A percentile compares a stretch with the other conserved stretches of the same genome.
Evolutionary conservation across 179 eudicot species (phyloP).

Genomic region (Spinacia oleracea): DNA sequence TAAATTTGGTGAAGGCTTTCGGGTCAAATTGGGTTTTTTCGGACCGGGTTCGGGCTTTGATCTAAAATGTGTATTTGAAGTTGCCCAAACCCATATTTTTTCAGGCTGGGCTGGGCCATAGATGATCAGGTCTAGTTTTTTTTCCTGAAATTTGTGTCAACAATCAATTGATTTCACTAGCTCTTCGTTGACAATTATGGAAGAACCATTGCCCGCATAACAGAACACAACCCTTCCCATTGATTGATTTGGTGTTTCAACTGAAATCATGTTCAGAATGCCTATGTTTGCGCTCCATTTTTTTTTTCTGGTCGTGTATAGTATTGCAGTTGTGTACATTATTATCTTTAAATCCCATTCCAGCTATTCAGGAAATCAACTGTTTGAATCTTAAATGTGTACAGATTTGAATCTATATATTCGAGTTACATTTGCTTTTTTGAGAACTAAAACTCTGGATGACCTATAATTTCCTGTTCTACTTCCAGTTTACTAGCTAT

Average conservation of each 20-base stretch:
- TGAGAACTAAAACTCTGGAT: not conserved
- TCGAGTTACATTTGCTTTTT: not conserved
- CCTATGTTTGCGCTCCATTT: not conserved
- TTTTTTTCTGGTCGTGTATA: constrained; percentile 20
- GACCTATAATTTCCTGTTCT: not conserved
- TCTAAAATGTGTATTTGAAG: no score
- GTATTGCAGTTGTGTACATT: constrained; percentile 17
- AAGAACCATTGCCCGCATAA: constrained; percentile 82
- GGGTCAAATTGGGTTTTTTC: no score
- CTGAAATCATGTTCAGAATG: not conserved
- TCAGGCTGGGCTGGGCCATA: no score
- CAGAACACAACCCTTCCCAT: constrained; percentile 1
- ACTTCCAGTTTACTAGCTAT: not conserved
- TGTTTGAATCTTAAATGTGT: constrained; percentile 13
- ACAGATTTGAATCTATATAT: constrained; percentile 6
- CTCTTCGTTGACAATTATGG: constrained; percentile 60
- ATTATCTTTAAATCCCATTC: not conserved
- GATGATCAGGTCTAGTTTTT: no score
- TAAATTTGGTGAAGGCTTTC: no score
- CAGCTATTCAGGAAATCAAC: not conserved
- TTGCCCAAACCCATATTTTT: no score
- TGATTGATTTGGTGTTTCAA: not conserved
- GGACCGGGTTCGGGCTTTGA: no score
- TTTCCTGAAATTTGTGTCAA: no score
- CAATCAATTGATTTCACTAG: constrained; percentile 2